Evolutionary conservation across 352 stramenopile species (phyloP), one percentile per base, ranked within the genome.

Genomic region (Phytophthora fragariae): DNA sequence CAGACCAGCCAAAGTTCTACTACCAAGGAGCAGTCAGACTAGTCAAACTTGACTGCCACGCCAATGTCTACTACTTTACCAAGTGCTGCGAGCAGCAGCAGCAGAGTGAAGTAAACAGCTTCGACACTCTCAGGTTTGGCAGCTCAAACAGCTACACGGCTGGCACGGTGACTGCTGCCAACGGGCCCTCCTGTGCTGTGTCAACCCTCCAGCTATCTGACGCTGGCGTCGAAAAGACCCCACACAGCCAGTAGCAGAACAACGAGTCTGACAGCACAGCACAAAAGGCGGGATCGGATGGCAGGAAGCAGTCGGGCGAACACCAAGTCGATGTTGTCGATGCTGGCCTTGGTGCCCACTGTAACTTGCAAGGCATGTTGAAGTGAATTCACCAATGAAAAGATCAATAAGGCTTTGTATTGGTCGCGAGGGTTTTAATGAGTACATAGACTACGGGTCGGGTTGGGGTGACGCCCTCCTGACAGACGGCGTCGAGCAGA

Each of bases 1-100:
- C 68, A 80, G 37, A 73, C 58, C 39, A 68, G 57, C 19, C 57
- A 73, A 11, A 57, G 37, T 44, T 44, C 37, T 11, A 44, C 37
- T 15, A 44, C 10, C 37, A 11, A 15, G 8, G 3, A 50, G 15
- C 15, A 50, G 44, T 5, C 44, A 52, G 7, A 52, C 15, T 52
- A 52, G 44, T 11, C 44, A 52, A 17, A 52, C 44, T 21, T 15
- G 8, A 17, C n/a, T 46, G 39, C 39, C 39, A 46, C 39, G 12
- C 41, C 44, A 14, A 68, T 44, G 2, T 3, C 39, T n/a, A 52
- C 44, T n/a, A 24, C 67, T 27, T 39, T 46, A 10, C 17, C 27
- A 19, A 2, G 15, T 19, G 62, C 11, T 50, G 74, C 37, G 64
- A 67, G 41, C 15, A 49, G 15, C 12, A 47, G 14, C 39, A 50